Evolutionary conservation across 1,284 basidiomycete species (phyloP), one percentile per base, ranked within the genome.

Genomic region (Sphaerobolus stellatus): DNA sequence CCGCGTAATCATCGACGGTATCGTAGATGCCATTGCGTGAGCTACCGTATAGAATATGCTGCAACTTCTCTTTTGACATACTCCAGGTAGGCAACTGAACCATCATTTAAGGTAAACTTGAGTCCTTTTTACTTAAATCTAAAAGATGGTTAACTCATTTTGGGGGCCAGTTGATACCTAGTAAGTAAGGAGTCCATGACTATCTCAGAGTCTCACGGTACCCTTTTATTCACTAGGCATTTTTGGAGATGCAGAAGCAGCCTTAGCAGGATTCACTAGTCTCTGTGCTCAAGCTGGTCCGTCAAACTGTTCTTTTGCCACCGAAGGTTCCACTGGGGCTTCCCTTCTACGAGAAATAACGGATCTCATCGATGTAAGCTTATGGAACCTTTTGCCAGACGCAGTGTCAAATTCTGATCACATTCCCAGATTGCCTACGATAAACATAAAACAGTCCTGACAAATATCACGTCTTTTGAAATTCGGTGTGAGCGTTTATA

Each of bases 71-170:
- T 27, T 5, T 25, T 8, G 28, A 48, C 18, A 3, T 3, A 3
- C 13, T 43, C 25, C 28, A 51, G 49, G n/a, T 51, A 36, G 49
- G 49, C 49, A 5, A 51, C 49, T 14, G 16, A 51, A 27, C 49
- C 49, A 24, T 22, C 40, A 18, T 20, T 43, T 41, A 27, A 51
- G 22, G n/a, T 20, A n/a, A 51, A 16, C 33, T 49, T 25, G 28
- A 33, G 8, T 31, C 5, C 16, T 33, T 18, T 24, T 20, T 25
- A 3, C 16, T 22, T 9, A 4, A 34, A 33, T 20, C 36, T 33
- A 34, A 6, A 43, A 14, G 22, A 14, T 3, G 20, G 3, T 18
- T 43, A 11, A 8, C 41, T 24, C n/a, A n/a, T n/a, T n/a, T n/a
- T n/a, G n/a, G n/a, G n/a, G n/a, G n/a, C n/a, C n/a, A n/a, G n/a